phyloP scores from a whole-genome alignment of 352 stramenopile genomes.

The Globisporangium acanthophoron region DNA sequence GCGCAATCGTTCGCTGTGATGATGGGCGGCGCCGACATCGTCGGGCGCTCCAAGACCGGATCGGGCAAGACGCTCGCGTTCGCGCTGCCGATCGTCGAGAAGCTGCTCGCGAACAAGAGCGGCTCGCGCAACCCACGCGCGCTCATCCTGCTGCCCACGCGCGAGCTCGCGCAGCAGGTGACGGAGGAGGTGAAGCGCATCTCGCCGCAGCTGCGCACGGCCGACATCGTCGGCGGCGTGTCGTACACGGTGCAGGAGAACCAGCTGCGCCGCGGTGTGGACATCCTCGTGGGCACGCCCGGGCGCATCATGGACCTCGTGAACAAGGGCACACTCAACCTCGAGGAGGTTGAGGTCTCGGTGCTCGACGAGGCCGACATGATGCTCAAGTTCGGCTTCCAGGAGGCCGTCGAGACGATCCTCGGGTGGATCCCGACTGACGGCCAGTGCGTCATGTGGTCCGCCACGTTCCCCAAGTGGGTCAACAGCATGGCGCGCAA shows the following conservation, averaged over 20 bases:
- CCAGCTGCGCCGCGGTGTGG: conserved; percentile 84
- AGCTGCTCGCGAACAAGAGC: conserved; percentile 37
- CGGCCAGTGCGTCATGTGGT: conserved; percentile 94
- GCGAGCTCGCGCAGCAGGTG: conserved; percentile 97
- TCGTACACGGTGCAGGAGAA: conserved; percentile 92
- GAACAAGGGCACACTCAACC: conserved; percentile 88
- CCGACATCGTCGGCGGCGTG: conserved; percentile 92
- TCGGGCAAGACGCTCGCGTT: conserved; percentile 66
- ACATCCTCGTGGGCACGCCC: conserved; percentile 95
- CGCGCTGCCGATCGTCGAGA: conserved; percentile 78
- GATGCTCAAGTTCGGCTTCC: conserved; percentile 99
- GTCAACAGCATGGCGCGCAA: conserved; percentile 91
- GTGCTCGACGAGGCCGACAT: conserved; percentile 97
- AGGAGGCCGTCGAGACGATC: conserved; percentile 96
- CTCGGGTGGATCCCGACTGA: conserved; percentile 72
- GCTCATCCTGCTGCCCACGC: conserved; percentile 95
- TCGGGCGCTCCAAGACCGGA: conserved; percentile 74
- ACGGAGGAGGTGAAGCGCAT: conserved; percentile 86
- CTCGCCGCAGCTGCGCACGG: conserved; percentile 85
- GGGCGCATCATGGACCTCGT: conserved; percentile 97
- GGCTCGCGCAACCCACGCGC: conserved; percentile 69
- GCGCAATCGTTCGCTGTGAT: conserved; percentile 78
- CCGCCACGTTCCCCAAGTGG: conserved; percentile 95
- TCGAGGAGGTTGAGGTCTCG: conserved; percentile 86
- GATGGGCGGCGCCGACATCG: conserved; percentile 77